Base-by-base conservation (phyloP, 495 filamentous ascomycete species). In the Amorphotheca resinae region DNA sequence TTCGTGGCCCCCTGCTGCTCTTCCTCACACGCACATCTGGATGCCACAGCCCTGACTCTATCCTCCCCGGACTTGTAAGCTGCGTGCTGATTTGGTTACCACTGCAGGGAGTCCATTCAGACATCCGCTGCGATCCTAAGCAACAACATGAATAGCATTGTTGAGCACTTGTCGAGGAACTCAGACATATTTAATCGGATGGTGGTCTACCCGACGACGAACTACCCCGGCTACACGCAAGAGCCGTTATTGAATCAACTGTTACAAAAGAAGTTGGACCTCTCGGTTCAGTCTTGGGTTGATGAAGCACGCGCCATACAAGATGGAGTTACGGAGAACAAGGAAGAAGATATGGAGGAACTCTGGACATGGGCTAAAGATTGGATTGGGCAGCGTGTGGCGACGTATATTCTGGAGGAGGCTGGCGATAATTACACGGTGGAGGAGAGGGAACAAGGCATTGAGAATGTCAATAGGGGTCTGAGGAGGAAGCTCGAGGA, bases 201-300 rank as follows among this genome's bases (percentile, higher is more conserved):
- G 36, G 74, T 74, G 49, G 73, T 79, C 35, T 85, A 87, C 59
- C 85, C 86, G 1, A 71, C 76, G 3, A 81, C 86, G 4, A 75
- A 77, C 42, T 88, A 80, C 62, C 84, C 84, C 8, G 75, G 79
- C 9, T 76, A 76, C 33, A 79, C 73, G 8, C 75, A 88, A 54
- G 74, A 80, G 35, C 60, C 52, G 33, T 61, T 78, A 3, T 72
- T 89, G 1, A 59, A 69, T 5, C 66, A 75, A 41, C 62, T 93
- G 1, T 63, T 91, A 16, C 76, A 85, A 15, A 91, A 89, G 61
- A 89, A 88, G 57, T 72, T 82, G 16, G 82, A 88, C 40, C 81
- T 84, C 3, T 65, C 71, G 2, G 76, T 85, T 20, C 82, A 86
- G 48, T 72, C 73, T 22, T 81, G 77, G 70, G 77, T 89, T 11